Evolutionary conservation across 1,284 basidiomycete species (phyloP).

Genomic region (Cryptococcus neoformans): DNA sequence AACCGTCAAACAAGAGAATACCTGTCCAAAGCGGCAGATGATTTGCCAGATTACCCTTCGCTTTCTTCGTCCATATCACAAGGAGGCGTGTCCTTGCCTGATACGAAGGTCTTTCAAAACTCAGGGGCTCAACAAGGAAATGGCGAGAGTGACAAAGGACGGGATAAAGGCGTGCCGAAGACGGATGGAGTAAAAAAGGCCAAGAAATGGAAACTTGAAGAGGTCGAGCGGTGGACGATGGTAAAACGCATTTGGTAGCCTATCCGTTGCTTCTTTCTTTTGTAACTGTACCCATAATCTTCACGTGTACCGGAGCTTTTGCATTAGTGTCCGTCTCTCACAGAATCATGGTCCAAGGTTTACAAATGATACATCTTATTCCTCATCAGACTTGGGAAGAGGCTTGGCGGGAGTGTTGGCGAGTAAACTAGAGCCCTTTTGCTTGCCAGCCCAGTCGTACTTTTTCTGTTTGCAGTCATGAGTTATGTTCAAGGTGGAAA

Average conservation of each 20-base stretch:
- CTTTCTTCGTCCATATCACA: neutral
- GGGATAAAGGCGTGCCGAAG: constrained; percentile 11
- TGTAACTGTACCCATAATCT: neutral
- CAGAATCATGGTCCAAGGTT: neutral
- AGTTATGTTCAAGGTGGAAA: too few species aligned
- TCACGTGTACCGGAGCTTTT: neutral
- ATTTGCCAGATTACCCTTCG: constrained; percentile 57
- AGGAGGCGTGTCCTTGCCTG: neutral
- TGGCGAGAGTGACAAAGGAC: neutral
- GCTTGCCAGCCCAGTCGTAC: constrained; percentile 46
- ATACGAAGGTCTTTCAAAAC: neutral
- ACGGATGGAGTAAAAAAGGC: constrained; percentile 54
- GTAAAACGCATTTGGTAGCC: constrained; percentile 82
- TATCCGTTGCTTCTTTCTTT: too few species aligned
- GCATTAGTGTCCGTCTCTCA: neutral
- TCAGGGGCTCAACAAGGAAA: neutral
- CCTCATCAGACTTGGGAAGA: constrained; percentile 13
- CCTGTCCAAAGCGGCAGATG: constrained; percentile 65
- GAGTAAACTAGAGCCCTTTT: constrained; percentile 31
- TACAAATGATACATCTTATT: constrained; percentile 6
- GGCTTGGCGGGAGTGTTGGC: constrained; percentile 18
- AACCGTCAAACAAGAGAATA: constrained; percentile 72
- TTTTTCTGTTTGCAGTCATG: constrained; percentile 19
- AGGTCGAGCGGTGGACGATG: constrained; percentile 89
- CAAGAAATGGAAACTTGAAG: constrained; percentile 68